phyloP scores from a whole-genome alignment of 1,139 yeast genomes.

The Pichia sp. region DNA sequence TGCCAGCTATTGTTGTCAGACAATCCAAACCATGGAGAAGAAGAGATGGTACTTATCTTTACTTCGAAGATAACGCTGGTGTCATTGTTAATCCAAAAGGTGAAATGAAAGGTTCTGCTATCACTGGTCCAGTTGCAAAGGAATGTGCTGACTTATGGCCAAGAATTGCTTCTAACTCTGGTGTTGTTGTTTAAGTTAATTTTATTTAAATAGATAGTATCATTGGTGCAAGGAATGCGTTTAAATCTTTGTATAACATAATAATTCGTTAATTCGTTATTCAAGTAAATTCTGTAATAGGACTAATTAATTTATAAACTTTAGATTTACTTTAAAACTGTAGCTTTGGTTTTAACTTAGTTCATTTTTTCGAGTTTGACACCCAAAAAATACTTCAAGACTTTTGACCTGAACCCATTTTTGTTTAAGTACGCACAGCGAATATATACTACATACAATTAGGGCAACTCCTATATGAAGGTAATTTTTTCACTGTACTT shows the following conservation, averaged over 20 bases:
- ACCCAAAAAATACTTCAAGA: too few relatives aligned
- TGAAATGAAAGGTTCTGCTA: slow-evolving; percentile 99
- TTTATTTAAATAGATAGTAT: slow-evolving; percentile 13
- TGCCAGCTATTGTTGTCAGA: slow-evolving; percentile 99
- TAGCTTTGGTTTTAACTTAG: too few relatives aligned
- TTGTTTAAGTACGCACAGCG: too few relatives aligned
- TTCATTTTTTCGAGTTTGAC: too few relatives aligned
- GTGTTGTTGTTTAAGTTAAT: slow-evolving; percentile 88
- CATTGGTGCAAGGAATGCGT: slow-evolving; percentile 22
- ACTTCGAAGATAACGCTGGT: slow-evolving; percentile 99
- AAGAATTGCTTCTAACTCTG: slow-evolving; percentile 99
- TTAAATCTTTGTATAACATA: slow-evolving; percentile 17
- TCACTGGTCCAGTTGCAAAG: slow-evolving; percentile 99
- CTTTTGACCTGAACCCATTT: too few relatives aligned
- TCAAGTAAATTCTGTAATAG: background rate
- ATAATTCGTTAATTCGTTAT: slow-evolving; percentile 15
- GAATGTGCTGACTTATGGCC: slow-evolving; percentile 99
- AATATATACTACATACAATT: too few relatives aligned
- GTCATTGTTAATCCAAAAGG: slow-evolving; percentile 99
- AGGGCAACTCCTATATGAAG: too few relatives aligned
- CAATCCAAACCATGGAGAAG: slow-evolving; percentile 99
- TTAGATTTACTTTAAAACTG: background rate
- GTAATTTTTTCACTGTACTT: too few relatives aligned
- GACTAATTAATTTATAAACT: background rate
- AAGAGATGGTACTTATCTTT: slow-evolving; percentile 99